Conservation (phyloP, 1,139 yeast genomes). For the Candida tropicalis region DNA sequence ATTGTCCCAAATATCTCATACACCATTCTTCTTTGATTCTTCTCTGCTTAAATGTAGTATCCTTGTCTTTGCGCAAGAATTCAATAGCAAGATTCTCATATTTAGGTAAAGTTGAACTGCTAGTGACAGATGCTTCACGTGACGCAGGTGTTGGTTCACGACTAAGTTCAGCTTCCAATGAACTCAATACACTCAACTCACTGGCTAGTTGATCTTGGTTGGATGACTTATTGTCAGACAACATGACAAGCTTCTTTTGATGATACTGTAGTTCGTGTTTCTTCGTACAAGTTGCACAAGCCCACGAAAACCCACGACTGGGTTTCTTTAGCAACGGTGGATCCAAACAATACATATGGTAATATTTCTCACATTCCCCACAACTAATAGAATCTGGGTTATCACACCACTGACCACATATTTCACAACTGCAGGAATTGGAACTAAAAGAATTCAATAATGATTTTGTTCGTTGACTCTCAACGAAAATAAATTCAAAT, state of each 20-base stretch:
- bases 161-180: slow-evolving; percentile 16
- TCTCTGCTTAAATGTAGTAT: slow-evolving; percentile 46
- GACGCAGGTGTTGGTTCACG: slow-evolving; percentile 5
- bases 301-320: slow-evolving; percentile 88
- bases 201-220: slow-evolving; percentile 36
- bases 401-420: slow-evolving; percentile 81
- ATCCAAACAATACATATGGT: slow-evolving; percentile 83
- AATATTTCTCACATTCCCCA: slow-evolving; percentile 70
- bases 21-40: slow-evolving; percentile 73
- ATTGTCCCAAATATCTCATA: slow-evolving; percentile 77
- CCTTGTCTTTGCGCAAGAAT: slow-evolving; percentile 49
- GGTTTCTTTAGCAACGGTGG: slow-evolving; percentile 85
- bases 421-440: slow-evolving; percentile 57
- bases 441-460: slow-evolving; percentile 64
- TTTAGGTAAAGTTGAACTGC: slow-evolving; percentile 38
- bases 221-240: slow-evolving; percentile 47
- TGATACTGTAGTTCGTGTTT: slow-evolving; percentile 34
- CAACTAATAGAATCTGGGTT: slow-evolving; percentile 77
- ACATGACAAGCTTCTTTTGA: slow-evolving; percentile 38
- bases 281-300: slow-evolving; percentile 80
- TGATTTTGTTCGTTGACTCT: slow-evolving; percentile 67
- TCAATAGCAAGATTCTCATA: slow-evolving; percentile 64
- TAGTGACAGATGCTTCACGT: slow-evolving; percentile 9
- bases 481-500: slow-evolving; percentile 75
- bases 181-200: slow-evolving; percentile 26